These are phyloP conservation scores for Chrysanthemum lavandulifolium DNA, from an alignment of 129 eudicot genomes.

Conservation along the genomic window DNA sequence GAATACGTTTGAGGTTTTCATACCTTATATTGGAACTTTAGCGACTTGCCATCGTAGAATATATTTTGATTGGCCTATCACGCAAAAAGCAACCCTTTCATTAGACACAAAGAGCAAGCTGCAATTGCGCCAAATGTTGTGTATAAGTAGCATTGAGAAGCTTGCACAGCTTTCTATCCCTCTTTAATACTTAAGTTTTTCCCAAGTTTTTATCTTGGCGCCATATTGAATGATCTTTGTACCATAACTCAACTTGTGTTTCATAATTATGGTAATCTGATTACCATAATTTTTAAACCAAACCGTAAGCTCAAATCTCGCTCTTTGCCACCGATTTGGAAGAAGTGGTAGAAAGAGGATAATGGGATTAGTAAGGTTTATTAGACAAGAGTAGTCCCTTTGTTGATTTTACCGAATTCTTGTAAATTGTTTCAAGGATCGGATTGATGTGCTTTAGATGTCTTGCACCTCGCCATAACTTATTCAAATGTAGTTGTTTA, in stretches of 20 bases:
- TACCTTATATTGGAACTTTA: conserved; percentile 29
- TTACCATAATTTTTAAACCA: conserved; percentile 26
- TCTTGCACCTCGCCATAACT: no score
- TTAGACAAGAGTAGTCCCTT: conserved; percentile 22
- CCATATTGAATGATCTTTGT: conserved; percentile 27
- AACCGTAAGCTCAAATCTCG: conserved; percentile 12
- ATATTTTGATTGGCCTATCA: background rate
- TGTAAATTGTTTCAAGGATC: no score
- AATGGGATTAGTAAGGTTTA: conserved; percentile 1
- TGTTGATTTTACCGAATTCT: conserved; percentile 23
- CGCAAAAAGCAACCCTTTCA: no score
- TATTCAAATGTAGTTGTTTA: no score
- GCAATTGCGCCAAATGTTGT: no score
- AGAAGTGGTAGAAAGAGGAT: conserved; percentile 19
- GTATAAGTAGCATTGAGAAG: background rate
- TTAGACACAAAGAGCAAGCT: no score
- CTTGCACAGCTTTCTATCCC: conserved; percentile 27
- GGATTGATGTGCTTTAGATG: no score
- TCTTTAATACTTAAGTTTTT: conserved; percentile 13
- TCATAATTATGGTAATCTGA: conserved; percentile 9
- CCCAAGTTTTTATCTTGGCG: conserved; percentile 14
- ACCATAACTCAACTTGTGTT: conserved; percentile 29
- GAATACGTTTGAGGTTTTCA: background rate
- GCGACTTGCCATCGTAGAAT: conserved; percentile 18
- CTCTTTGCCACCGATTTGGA: conserved; percentile 26